Evolutionary conservation across 495 filamentous ascomycete genomes (phyloP).

Genomic region (Rhizodiscina lignyota): DNA sequence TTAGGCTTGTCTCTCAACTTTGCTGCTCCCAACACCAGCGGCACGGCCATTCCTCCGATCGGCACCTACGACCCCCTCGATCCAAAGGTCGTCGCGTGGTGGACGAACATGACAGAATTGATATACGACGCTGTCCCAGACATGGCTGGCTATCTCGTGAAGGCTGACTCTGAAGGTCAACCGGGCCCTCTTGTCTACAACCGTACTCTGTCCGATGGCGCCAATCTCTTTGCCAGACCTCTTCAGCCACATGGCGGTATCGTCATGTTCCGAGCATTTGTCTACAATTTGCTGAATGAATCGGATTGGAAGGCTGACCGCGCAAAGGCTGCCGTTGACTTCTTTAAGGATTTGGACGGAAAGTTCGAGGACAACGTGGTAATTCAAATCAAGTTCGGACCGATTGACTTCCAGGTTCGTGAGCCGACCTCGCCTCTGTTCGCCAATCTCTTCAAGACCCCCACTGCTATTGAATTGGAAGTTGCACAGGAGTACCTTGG

Average conservation of each 20-base stretch:
- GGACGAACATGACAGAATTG: slow-evolving; percentile 38
- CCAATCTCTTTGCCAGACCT: slow-evolving; percentile 50
- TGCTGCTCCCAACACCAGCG: slow-evolving; percentile 40
- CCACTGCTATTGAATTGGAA: slow-evolving; percentile 45
- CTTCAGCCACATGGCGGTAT: slow-evolving; percentile 46
- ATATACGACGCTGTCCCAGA: slow-evolving; percentile 48
- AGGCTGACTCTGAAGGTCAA: slow-evolving; percentile 60
- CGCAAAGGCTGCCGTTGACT: slow-evolving; percentile 51
- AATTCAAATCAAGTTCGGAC: slow-evolving; percentile 57
- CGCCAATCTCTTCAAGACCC: slow-evolving; percentile 41
- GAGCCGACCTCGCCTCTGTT: slow-evolving; percentile 56
- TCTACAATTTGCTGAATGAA: slow-evolving; percentile 47
- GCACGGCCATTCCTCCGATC: too few relatives aligned
- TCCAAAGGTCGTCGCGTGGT: slow-evolving; percentile 39
- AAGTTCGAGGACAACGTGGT: slow-evolving; percentile 55
- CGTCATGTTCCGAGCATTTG: slow-evolving; percentile 58
- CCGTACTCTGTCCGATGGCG: slow-evolving; percentile 50
- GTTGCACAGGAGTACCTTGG: slow-evolving; percentile 57
- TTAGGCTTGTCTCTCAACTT: slow-evolving; percentile 53
- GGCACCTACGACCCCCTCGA: slow-evolving; percentile 50
- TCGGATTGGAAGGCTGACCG: slow-evolving; percentile 47
- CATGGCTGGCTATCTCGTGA: slow-evolving; percentile 52
- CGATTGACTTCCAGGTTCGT: slow-evolving; percentile 62
- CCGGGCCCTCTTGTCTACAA: slow-evolving; percentile 54
- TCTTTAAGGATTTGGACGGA: slow-evolving; percentile 46